Evolutionary conservation across 768 basidiomycete genomes (phyloP), one percentile per base, ranked within the genome.

Genomic region (Mycena belliarum): DNA sequence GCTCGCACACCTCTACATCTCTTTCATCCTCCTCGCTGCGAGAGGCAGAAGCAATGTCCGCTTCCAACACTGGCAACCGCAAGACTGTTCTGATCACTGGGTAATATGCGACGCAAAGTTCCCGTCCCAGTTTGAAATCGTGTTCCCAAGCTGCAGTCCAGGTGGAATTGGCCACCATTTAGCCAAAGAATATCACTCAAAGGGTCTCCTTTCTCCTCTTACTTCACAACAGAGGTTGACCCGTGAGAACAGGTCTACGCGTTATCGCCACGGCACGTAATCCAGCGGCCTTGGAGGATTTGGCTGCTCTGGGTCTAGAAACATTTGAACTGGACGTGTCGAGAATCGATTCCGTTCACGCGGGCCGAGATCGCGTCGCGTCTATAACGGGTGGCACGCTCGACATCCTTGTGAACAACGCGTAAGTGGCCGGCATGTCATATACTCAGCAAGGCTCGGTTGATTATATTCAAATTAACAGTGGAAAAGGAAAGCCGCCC

Each of bases 231-330:
- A n/a, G n/a, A n/a, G n/a, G n/a, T n/a, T n/a, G n/a, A n/a, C n/a
- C n/a, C n/a, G n/a, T n/a, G n/a, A n/a, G n/a, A n/a, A n/a, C 4
- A 69, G 68, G 68, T 24, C 49, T 67, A 20, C 67, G 66, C 11
- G 71, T 71, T 21, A 59, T 72, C 28, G 69, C 71, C 18, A 72
- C 66, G n/a, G 64, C 68, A n/a, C 65, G 69, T 14, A 52, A 46
- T 1, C 20, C 55, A 6, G 61, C 60, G n/a, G 48, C 65, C 21
- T 65, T 72, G 59, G 40, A 42, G 9, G 61, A 59, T n/a, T 54
- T 72, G 9, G 32, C 51, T n/a, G 55, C 51, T 7, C 42, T 52
- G 1, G 67, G 67, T 2, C 59, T 70, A n/a, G 62, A 67, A 28
- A 65, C 60, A 32, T 49, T 73, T 20, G 45, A 49, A 26, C 41